Percentiles rank a stretch among this genome's conserved stretches.
These are phyloP conservation scores for Cystoderma amianthinum DNA, from an alignment of 768 basidiomycete species.

Conservation along the genomic window DNA sequence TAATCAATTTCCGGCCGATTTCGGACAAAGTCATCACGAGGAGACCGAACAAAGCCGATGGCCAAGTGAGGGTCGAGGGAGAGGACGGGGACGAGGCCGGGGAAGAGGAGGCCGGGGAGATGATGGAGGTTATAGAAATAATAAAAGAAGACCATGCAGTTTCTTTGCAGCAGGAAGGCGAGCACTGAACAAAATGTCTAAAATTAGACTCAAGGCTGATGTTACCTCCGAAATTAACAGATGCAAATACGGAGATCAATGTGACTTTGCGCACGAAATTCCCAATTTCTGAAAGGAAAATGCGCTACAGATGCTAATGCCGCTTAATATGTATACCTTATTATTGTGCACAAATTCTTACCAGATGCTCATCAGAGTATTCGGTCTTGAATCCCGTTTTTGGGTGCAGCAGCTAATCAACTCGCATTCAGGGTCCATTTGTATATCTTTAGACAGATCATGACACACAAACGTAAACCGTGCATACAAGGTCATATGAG, in stretches of 20 bases:
- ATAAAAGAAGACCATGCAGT: constrained; percentile 85
- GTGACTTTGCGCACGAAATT: constrained; percentile 72
- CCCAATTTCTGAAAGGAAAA: constrained; percentile 20
- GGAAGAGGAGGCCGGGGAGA: constrained; percentile 52
- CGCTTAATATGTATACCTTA: constrained; percentile 2
- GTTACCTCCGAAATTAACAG: constrained; percentile 50
- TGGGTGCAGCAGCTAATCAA: no score
- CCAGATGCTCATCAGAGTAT: neutral
- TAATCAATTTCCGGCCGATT: constrained; percentile 38
- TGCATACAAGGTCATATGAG: no score
- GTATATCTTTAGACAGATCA: no score
- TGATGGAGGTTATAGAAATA: constrained; percentile 65
- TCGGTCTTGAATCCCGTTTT: neutral
- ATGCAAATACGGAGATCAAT: constrained; percentile 86
- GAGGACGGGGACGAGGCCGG: constrained; percentile 38
- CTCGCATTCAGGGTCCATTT: no score
- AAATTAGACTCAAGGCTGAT: constrained; percentile 33
- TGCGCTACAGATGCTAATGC: no score
- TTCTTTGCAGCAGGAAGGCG: constrained; percentile 91
- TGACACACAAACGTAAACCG: no score
- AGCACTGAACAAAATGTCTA: constrained; percentile 49
- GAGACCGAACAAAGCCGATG: constrained; percentile 38
- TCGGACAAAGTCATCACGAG: constrained; percentile 43
- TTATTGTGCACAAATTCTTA: neutral
- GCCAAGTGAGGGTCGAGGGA: constrained; percentile 36